Evolutionary conservation across 257 asterid species (phyloP).

Genomic region (Salvia miltiorrhiza): DNA sequence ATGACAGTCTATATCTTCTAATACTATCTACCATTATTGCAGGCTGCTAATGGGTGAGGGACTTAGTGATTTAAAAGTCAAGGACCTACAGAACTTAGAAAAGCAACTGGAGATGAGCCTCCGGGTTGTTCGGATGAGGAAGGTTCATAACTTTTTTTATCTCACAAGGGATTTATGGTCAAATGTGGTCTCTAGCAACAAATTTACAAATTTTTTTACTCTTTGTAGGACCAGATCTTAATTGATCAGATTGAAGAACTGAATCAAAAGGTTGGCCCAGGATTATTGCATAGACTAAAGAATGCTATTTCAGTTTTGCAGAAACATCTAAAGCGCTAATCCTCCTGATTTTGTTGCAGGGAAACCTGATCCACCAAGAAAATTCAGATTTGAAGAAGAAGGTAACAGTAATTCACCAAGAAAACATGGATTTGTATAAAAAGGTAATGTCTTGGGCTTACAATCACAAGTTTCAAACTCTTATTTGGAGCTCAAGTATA

Average conservation of each 20-base stretch:
- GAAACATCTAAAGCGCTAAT: slow-evolving; percentile 25
- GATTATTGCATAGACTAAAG: neutral
- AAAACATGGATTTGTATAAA: slow-evolving; percentile 49
- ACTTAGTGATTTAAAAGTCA: slow-evolving; percentile 54
- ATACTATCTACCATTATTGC: slow-evolving; percentile 15
- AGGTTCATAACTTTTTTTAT: slow-evolving; percentile 39
- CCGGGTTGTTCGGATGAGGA: slow-evolving; percentile 53
- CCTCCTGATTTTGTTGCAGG: slow-evolving; percentile 44
- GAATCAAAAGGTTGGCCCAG: slow-evolving; percentile 46
- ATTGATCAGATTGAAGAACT: slow-evolving; percentile 61
- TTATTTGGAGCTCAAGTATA: too few relatives aligned
- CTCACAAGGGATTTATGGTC: neutral
- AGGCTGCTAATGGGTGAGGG: slow-evolving; percentile 77
- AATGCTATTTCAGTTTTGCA: neutral
- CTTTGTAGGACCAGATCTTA: slow-evolving; percentile 55
- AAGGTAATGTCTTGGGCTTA: slow-evolving; percentile 39
- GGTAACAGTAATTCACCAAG: slow-evolving; percentile 43
- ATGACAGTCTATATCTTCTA: neutral
- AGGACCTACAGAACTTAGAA: slow-evolving; percentile 63
- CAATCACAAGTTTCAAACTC: neutral
- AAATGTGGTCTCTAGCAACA: neutral
- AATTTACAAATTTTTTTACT: slow-evolving; percentile 10
- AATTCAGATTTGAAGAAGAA: slow-evolving; percentile 62
- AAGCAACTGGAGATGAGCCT: slow-evolving; percentile 66
- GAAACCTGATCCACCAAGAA: slow-evolving; percentile 63